Percentiles rank a stretch among this genome's conserved stretches.
These are phyloP conservation scores for Elsinoe fawcettii DNA, from an alignment of 2,329 filamentous ascomycete genomes.

Conservation along the genomic window DNA sequence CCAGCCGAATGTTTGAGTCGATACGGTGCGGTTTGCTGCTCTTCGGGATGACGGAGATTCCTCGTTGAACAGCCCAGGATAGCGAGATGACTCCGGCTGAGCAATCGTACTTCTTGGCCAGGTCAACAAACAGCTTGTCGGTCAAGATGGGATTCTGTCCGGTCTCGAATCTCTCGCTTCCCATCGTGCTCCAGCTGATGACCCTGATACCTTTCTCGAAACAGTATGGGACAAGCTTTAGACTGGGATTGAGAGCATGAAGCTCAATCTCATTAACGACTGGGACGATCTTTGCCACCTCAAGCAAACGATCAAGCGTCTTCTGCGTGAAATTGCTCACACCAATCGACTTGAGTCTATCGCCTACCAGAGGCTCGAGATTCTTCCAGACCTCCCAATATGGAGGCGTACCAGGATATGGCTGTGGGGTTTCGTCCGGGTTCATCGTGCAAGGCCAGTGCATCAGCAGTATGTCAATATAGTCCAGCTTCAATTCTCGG, in stretches of 20 bases:
- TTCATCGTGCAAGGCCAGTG: constrained; percentile 32
- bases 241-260: constrained; percentile 22
- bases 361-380: constrained; percentile 24
- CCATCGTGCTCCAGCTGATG: constrained; percentile 52
- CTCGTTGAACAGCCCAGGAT: constrained; percentile 11
- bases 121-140: background rate
- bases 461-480: constrained; percentile 37
- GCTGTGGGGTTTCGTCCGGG: constrained; percentile 19
- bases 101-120: constrained; percentile 1
- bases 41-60: constrained; percentile 5
- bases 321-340: constrained; percentile 27
- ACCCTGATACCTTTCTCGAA: constrained; percentile 57
- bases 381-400: constrained; percentile 27
- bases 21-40: constrained; percentile 1
- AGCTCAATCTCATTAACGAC: constrained; percentile 27
- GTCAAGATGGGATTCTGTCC: background rate
- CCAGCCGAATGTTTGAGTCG: constrained; percentile 8
- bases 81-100: constrained; percentile 1
- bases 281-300: constrained; percentile 21
- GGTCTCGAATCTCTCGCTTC: constrained; percentile 21
- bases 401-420: constrained; percentile 4
- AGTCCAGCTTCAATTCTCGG: constrained; percentile 26
- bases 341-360: constrained; percentile 26
- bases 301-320: constrained; percentile 24
- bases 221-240: constrained; percentile 33